These are phyloP conservation scores for Ophiostoma tasmaniense DNA, from an alignment of 2,329 filamentous ascomycete genomes.

Conservation along the genomic window DNA sequence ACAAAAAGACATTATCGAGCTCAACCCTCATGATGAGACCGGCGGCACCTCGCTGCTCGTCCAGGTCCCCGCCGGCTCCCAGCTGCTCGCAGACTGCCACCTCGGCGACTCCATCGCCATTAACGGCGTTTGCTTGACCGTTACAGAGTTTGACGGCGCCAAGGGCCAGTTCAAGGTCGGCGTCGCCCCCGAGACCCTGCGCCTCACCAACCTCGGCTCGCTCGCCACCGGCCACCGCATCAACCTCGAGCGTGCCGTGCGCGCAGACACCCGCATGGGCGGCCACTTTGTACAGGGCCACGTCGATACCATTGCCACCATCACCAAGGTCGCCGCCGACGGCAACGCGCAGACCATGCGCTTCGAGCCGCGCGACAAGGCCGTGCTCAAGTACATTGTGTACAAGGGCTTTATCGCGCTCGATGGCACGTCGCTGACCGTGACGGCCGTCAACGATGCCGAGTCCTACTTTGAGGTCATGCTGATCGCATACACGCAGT, in stretches of 20 bases:
- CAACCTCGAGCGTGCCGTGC: conserved; percentile 91
- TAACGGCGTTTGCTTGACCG: conserved; percentile 92
- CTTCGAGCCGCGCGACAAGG: conserved; percentile 57
- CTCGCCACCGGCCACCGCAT: conserved; percentile 60
- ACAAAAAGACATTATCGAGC: conserved; percentile 64
- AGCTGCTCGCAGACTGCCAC: conserved; percentile 72
- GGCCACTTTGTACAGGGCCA: conserved; percentile 98
- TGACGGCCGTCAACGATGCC: conserved; percentile 75
- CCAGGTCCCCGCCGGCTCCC: conserved; percentile 53
- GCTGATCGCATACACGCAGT: conserved; percentile 94
- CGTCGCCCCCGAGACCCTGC: conserved; percentile 89
- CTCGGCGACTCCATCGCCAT: conserved; percentile 90
- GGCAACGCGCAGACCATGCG: conserved; percentile 86
- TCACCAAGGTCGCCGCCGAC: conserved; percentile 65
- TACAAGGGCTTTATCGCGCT: conserved; percentile 95
- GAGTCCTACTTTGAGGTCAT: conserved; percentile 86
- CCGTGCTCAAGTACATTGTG: conserved; percentile 75
- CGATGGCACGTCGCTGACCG: conserved; percentile 88
- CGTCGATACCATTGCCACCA: conserved; percentile 79
- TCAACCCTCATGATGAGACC: conserved; percentile 71
- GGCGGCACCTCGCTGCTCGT: conserved; percentile 90
- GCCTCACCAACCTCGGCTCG: conserved; percentile 84
- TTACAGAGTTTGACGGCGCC: conserved; percentile 48
- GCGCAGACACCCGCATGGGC: conserved; percentile 87
- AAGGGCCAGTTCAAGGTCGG: conserved; percentile 70